Evolutionary conservation across 192 early-diverging fungal genomes (phyloP), one percentile per base, ranked within the genome.

Genomic region (Coemansia sp.): DNA sequence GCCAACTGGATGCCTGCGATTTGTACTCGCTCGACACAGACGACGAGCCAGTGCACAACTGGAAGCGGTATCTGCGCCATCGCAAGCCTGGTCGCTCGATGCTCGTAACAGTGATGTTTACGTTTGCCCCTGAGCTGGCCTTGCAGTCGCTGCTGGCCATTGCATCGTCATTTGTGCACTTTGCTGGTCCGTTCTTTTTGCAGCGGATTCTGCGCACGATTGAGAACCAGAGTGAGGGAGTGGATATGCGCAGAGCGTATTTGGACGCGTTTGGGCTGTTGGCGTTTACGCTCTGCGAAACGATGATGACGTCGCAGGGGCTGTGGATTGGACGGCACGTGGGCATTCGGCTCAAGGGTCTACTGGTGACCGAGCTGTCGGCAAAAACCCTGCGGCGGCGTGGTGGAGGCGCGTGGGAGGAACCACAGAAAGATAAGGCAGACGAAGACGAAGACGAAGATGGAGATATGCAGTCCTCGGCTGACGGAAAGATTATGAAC

Each of bases 401-500:
- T 62, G 83, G 84, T n/a, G 69, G 69, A 52, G 84, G 84, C 67
- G 72, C 80, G 18, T 84, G 81, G 61, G 79, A 79, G 45, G 71
- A 78, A 7, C 19, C n/a, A 3, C 72, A 71, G 12, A 64, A 71
- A 47, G 20, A 69, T 2, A 29, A 58, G 4, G 57, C 10, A 9
- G 61, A 73, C 20, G 69, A 60, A 3, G 57, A 61, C 7, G 51
- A 66, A 4, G 65, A 53, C 9, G 72, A 63, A n/a, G 65, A 75
- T 10, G 59, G 73, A 16, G 68, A 71, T 8, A 65, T 62, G 1
- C 56, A 71, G 38, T 71, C 66, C 0, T 74, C 74, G 12, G 72
- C 79, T n/a, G 73, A 84, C 26, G 90, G 90, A 35, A 89, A 85
- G 48, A 85, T 92, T 22, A 84, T 90, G 67, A 92, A 92, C 49